Percentiles rank a stretch among this genome's conserved stretches.
Conservation (phyloP, 192 early-diverging fungal species). For the Podila verticillata region DNA sequence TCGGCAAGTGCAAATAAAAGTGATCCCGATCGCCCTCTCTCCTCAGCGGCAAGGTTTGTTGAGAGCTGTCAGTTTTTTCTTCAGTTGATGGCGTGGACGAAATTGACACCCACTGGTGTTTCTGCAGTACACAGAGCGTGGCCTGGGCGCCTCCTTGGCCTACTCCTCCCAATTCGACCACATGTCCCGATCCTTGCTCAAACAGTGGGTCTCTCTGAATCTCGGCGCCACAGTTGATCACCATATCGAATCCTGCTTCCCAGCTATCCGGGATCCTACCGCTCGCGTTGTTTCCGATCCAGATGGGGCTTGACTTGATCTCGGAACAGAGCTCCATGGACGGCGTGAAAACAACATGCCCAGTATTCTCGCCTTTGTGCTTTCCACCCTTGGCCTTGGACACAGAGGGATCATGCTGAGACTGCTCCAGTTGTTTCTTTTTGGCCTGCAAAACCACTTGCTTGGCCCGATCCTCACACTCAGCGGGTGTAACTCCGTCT, state of each 20-base stretch:
- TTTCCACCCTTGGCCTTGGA: constrained; percentile 69
- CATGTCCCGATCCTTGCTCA: constrained; percentile 4
- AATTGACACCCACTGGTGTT: constrained; percentile 10
- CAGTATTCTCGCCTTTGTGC: constrained; percentile 38
- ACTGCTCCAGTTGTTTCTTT: constrained; percentile 1
- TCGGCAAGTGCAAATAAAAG: constrained; percentile 75
- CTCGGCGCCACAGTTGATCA: constrained; percentile 75
- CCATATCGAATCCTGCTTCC: constrained; percentile 71
- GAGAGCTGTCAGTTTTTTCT: neutral
- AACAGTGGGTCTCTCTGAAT: constrained; percentile 28
- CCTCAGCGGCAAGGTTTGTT: neutral
- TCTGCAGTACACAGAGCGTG: constrained; percentile 24
- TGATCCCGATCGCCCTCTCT: constrained; percentile 2
- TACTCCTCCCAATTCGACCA: constrained; percentile 8
- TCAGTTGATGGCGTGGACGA: neutral
- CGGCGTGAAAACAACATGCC: constrained; percentile 18
- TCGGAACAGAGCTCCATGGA: constrained; percentile 48
- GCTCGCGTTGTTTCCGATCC: constrained; percentile 51
- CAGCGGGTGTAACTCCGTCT: constrained; percentile 22
- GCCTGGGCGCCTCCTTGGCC: constrained; percentile 23
- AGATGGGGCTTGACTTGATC: constrained; percentile 40
- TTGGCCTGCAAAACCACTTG: constrained; percentile 34
- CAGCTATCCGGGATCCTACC: constrained; percentile 35
- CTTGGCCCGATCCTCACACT: constrained; percentile 28
- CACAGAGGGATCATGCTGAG: constrained; percentile 48